Percentiles rank a stretch among this genome's conserved stretches.
Evolutionary conservation across 306 rosid genomes (phyloP).

Genomic region (Fagus sylvatica): DNA sequence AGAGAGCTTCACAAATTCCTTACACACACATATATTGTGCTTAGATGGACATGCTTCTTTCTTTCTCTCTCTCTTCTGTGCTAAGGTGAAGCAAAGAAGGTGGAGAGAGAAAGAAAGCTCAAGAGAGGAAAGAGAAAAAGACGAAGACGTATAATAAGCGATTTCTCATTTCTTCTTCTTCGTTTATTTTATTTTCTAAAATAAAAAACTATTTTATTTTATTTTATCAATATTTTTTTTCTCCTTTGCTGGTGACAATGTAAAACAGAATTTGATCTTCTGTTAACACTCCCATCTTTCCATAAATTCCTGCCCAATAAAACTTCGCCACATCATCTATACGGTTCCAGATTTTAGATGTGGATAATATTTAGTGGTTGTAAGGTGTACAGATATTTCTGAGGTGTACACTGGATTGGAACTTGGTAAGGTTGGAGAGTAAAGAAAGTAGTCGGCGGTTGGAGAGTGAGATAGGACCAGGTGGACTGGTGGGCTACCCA

Average conservation of each 20-base stretch:
- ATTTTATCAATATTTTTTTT: slow-evolving; percentile 15
- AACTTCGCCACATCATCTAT: not conserved
- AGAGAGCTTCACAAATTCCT: slow-evolving; percentile 6
- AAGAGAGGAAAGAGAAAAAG: not conserved
- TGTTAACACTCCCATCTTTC: not conserved
- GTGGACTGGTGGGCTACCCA: slow-evolving; percentile 5
- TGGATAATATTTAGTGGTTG: not conserved
- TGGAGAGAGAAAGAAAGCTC: slow-evolving; percentile 40
- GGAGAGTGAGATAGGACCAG: slow-evolving; percentile 41
- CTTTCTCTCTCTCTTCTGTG: slow-evolving; percentile 34
- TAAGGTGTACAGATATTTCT: not conserved
- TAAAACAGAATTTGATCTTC: slow-evolving; percentile 8
- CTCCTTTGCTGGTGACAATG: not conserved
- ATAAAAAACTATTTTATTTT: not conserved
- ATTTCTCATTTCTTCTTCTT: slow-evolving; percentile 22
- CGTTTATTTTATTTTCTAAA: not conserved
- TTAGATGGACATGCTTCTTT: slow-evolving; percentile 15
- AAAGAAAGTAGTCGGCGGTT: slow-evolving; percentile 35
- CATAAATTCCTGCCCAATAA: not conserved
- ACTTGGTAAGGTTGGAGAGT: not conserved
- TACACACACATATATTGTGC: not conserved
- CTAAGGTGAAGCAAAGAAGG: slow-evolving; percentile 41
- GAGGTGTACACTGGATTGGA: not conserved
- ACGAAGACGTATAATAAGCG: slow-evolving; percentile 43
- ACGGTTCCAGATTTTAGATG: not conserved